Percentiles rank a stretch among this genome's conserved stretches.
phyloP scores from a whole-genome alignment of 371 early-diverging fungal species.

The Rhizopus sp. region DNA sequence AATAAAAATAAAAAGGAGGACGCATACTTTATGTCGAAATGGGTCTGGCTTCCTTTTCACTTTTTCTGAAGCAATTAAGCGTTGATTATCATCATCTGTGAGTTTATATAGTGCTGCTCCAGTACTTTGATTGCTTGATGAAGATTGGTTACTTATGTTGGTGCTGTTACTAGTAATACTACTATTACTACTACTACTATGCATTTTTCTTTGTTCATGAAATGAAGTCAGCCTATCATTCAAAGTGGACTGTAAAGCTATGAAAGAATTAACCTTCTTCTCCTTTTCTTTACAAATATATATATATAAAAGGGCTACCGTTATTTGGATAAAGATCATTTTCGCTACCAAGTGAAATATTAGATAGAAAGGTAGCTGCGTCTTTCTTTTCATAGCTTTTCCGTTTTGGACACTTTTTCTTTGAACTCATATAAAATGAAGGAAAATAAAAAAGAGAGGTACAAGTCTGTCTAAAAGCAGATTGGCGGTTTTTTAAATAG shows the following conservation, averaged over 20 bases:
- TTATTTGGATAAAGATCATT: slow-evolving; percentile 10
- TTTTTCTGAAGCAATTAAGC: slow-evolving; percentile 53
- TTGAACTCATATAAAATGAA: slow-evolving; percentile 18
- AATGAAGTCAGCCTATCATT: too few relatives aligned
- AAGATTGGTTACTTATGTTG: background rate
- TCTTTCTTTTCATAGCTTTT: slow-evolving; percentile 43
- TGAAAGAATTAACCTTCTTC: background rate
- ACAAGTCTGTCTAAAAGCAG: too few relatives aligned
- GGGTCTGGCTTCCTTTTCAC: slow-evolving; percentile 40
- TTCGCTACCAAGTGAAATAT: slow-evolving; percentile 45
- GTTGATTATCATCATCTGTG: slow-evolving; percentile 46
- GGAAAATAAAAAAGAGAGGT: background rate
- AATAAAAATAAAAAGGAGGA: background rate
- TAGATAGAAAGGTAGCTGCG: slow-evolving; percentile 44
- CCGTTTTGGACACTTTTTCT: slow-evolving; percentile 48
- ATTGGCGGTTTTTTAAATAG: too few relatives aligned
- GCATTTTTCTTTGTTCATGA: background rate
- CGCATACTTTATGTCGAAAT: slow-evolving; percentile 15
- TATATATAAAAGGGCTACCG: background rate
- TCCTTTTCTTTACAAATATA: background rate
- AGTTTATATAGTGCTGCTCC: slow-evolving; percentile 36
- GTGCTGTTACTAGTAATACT: background rate
- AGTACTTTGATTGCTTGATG: slow-evolving; percentile 10
- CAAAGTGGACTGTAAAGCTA: background rate
- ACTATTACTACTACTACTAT: background rate